Percentiles rank a stretch among this genome's conserved stretches.
Conservation (phyloP, 2,329 filamentous ascomycete genomes). For the Volutella citrinella region DNA sequence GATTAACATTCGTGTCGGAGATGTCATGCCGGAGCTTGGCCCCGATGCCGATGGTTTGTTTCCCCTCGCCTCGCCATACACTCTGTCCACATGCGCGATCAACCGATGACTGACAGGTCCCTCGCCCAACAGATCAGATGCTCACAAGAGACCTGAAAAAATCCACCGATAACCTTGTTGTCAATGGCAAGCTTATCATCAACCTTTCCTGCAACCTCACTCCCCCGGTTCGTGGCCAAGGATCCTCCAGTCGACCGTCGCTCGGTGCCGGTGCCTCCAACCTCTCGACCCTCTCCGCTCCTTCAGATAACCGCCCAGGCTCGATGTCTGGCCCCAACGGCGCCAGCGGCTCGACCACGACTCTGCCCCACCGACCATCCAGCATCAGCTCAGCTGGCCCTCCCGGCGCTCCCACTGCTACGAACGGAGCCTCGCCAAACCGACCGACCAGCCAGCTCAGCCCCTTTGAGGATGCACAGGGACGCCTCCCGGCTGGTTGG, state of each 20-base stretch:
- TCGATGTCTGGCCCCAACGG: slow-evolving; percentile 52
- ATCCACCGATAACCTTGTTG: slow-evolving; percentile 95
- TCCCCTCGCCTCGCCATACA: slow-evolving; percentile 23
- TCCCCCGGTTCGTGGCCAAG: slow-evolving; percentile 56
- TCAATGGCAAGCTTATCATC: slow-evolving; percentile 95
- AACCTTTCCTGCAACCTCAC: slow-evolving; percentile 90
- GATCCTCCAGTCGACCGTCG: slow-evolving; percentile 45
- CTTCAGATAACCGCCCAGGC: slow-evolving; percentile 47
- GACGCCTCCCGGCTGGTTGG: slow-evolving; percentile 88
- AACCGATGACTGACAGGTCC: slow-evolving; percentile 20
- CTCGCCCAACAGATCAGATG: slow-evolving; percentile 75
- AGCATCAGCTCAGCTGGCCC: slow-evolving; percentile 40
- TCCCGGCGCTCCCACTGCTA: slow-evolving; percentile 18
- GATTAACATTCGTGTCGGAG: slow-evolving; percentile 93
- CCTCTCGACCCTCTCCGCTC: slow-evolving; percentile 41
- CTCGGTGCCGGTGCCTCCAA: slow-evolving; percentile 44
- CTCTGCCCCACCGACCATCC: slow-evolving; percentile 44
- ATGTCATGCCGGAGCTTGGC: slow-evolving; percentile 80
- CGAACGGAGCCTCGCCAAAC: slow-evolving; percentile 31
- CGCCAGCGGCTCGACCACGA: slow-evolving; percentile 37
- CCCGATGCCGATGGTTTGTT: slow-evolving; percentile 84
- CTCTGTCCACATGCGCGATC: too few relatives aligned
- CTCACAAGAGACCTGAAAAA: slow-evolving; percentile 96
- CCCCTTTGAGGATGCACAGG: slow-evolving; percentile 95
- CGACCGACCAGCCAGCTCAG: slow-evolving; percentile 57